Evolutionary conservation across 306 rosid species (phyloP), one percentile per base, ranked within the genome.

Genomic region (Sicyos baderoa): DNA sequence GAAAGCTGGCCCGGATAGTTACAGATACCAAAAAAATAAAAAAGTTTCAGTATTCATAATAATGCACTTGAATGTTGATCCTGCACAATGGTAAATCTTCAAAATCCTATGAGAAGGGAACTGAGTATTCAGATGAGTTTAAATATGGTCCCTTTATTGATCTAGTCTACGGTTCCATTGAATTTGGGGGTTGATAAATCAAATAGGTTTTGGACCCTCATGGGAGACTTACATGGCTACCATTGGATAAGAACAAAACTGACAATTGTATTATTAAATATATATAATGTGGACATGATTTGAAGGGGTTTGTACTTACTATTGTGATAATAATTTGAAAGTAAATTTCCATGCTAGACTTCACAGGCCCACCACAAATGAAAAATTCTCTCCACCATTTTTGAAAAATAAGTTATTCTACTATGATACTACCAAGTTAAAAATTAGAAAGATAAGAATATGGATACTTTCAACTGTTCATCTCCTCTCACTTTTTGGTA

Each of bases 191-290:
- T 66, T 47, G 71, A 66, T 66, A 22, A 44, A 65, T 45, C 54
- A 65, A 65, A 65, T 44, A 47, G 54, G 19, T 40, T 47, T 23
- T 66, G 71, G 71, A 66, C 71, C 71, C 71, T 66, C 55, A 66
- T 66, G 15, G 13, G 53, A 64, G 21, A 66, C 71, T 66, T 66
- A 54, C 71, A 66, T 66, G 55, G 71, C 71, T 47, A 66, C 54
- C 51, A 66, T 44, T 66, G 71, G 71, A 66, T 66, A 66, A 66
- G 71, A 47, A 66, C 71, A 66, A 65, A 66, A 66, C 71, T 66
- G 71, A 66, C 70, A 66, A 44, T 66, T 66, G 40, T 66, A 66
- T 47, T 66, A 66, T 66, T 47, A 44, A 66, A 47, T 42, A 47
- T 44, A 47, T 44, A 66, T 22, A 66, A 44, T 22, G 54, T 66